phyloP scores from a whole-genome alignment of 164 flowering plant species.

The Macadamia integrifolia region DNA sequence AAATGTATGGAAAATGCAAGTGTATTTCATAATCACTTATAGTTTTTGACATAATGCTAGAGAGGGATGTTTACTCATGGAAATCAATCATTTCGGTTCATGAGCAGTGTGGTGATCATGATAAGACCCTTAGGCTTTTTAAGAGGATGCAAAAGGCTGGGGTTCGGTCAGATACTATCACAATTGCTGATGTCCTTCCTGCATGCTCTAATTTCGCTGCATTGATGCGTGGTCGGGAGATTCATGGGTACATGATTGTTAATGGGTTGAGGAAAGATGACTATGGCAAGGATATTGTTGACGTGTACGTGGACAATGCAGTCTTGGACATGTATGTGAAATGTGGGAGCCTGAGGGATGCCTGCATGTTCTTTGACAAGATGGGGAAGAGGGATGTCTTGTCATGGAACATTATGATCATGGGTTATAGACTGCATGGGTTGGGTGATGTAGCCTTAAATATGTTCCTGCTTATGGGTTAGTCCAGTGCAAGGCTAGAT shows the following conservation, averaged over 20 bases:
- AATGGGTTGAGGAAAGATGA: too few species aligned
- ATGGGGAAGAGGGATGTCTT: constrained; percentile 44
- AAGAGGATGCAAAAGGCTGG: constrained; percentile 38
- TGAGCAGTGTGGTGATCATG: constrained; percentile 46
- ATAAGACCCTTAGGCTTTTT: too few species aligned
- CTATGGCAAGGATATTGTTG: constrained; percentile 11
- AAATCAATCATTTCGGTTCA: constrained; percentile 57
- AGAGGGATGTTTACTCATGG: constrained; percentile 67
- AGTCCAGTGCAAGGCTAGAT: constrained; percentile 15
- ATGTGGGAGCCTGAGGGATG: too few species aligned
- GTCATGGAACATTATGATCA: constrained; percentile 78
- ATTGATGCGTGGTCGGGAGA: constrained; percentile 53
- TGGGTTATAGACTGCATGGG: too few species aligned
- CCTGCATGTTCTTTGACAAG: constrained; percentile 36
- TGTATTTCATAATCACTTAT: constrained; percentile 32
- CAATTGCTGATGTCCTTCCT: constrained; percentile 50
- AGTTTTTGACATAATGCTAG: constrained; percentile 39
- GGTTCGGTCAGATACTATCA: constrained; percentile 51
- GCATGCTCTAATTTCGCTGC: constrained; percentile 65
- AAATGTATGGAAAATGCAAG: too few species aligned
- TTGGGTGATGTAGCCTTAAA: constrained; percentile 53
- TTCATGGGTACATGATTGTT: constrained; percentile 60
- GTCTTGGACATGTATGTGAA: constrained; percentile 72
- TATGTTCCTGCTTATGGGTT: constrained; percentile 31
- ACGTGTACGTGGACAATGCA: constrained; percentile 39